phyloP scores from a whole-genome alignment of 306 rosid species.

The Morella rubra region DNA sequence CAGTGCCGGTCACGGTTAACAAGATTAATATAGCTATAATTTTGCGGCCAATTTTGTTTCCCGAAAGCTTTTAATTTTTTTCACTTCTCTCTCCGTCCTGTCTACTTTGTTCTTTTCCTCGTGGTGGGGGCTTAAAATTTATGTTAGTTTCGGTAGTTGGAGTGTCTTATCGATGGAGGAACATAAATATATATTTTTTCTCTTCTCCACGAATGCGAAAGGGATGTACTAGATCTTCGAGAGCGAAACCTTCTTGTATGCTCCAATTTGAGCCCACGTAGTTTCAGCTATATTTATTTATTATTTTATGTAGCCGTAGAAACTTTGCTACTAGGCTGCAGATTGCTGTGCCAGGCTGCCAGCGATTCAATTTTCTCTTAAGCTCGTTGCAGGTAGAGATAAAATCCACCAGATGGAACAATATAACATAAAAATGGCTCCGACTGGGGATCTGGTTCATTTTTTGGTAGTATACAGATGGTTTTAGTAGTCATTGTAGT shows the following conservation, averaged over 20 bases:
- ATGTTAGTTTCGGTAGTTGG: slow-evolving; percentile 32
- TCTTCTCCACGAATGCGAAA: neutral
- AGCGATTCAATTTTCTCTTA: slow-evolving; percentile 8
- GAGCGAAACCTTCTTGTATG: neutral
- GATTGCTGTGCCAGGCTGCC: neutral
- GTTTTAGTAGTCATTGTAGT: slow-evolving; percentile 1
- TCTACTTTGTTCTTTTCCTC: neutral
- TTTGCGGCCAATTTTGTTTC: neutral
- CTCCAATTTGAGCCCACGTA: neutral
- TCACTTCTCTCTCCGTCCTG: neutral
- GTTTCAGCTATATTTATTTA: neutral
- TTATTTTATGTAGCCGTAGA: neutral
- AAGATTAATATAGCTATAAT: neutral
- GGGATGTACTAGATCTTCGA: slow-evolving; percentile 22
- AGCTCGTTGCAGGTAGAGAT: neutral
- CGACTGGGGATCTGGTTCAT: slow-evolving; percentile 9
- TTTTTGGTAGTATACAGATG: slow-evolving; percentile 5
- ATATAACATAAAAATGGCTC: neutral
- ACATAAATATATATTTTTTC: neutral
- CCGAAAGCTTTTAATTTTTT: neutral
- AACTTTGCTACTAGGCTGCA: neutral
- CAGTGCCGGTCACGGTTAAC: neutral
- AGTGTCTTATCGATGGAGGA: slow-evolving; percentile 30
- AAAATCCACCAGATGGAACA: neutral
- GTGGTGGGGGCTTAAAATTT: neutral